Evolutionary conservation across 768 basidiomycete genomes (phyloP).

Genomic region (Mrakia blollopis): DNA sequence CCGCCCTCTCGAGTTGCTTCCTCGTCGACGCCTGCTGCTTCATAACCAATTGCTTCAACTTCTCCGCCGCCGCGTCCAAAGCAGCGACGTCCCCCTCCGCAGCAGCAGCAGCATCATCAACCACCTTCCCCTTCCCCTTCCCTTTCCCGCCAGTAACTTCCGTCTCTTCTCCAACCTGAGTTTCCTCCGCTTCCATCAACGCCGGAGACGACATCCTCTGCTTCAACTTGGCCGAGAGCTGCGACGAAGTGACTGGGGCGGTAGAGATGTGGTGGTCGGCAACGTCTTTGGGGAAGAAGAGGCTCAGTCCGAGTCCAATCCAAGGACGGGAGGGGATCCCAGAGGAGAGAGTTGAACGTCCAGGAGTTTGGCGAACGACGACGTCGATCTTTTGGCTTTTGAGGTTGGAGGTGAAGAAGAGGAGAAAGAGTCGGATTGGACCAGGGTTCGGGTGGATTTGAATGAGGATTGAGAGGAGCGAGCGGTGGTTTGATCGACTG

Average conservation of each 20-base stretch:
- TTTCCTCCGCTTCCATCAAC: conserved; percentile 5
- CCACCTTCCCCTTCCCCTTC: background rate
- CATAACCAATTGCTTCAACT: too few relatives aligned
- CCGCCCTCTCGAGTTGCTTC: too few relatives aligned
- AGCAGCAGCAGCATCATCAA: too few relatives aligned
- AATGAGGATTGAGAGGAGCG: background rate
- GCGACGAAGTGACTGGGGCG: background rate
- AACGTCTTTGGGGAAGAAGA: too few relatives aligned
- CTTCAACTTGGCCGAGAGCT: background rate
- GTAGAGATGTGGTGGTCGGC: too few relatives aligned
- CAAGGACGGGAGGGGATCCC: background rate
- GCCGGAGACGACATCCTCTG: background rate
- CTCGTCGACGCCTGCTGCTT: too few relatives aligned
- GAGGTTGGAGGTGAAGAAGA: background rate
- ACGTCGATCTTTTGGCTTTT: background rate
- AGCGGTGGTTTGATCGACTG: background rate
- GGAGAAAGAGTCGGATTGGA: background rate
- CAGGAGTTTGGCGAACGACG: conserved; percentile 5
- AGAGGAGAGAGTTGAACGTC: background rate
- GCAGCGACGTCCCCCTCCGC: too few relatives aligned
- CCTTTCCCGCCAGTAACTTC: background rate
- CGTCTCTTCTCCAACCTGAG: background rate
- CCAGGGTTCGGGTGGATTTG: conserved; percentile 3
- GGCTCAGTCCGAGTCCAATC: background rate
- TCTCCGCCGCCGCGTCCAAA: too few relatives aligned